Base-by-base conservation (phyloP, 164 flowering plant genomes). In the Magnolia sinica region DNA sequence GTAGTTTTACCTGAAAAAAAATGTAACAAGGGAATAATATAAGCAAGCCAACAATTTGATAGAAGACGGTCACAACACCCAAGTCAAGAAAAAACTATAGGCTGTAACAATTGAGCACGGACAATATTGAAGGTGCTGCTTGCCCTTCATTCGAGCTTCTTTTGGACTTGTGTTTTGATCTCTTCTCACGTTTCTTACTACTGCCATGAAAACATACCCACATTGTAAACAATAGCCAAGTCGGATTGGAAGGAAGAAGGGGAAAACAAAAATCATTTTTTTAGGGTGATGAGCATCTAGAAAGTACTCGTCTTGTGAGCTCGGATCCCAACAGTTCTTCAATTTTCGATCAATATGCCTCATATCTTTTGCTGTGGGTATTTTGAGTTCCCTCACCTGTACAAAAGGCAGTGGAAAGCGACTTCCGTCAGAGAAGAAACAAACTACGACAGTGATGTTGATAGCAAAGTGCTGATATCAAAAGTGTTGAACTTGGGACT, bases 291-390 rank as follows among this genome's bases (percentile, higher is more conserved):
- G 13, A 66, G 68, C 50, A 23, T 45, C 27, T 4, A 67, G 75
- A 65, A 68, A 14, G 73, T 50, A 94, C 99, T 92, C 94, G 73
- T 96, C 99, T 70, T 89, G 92, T 74, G 96, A 90, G 80, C 88
- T 82, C 31, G 91, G 93, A 76, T 93, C 97, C 86, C 87, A 85
- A 78, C 98, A 96, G 68, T 87, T 88, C 81, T 88, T 96, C 74
- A 96, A 91, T 82, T 96, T 96, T 79, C 97, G 88, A 73, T 93
- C 97, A 64, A 88, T 90, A 84, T 90, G 98, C 88, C 89, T 91
- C 89, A 96, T 87, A 81, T 96, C 97, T 79, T 88, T 89, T n/a
- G 90, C 88, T 31, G 95, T 78, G 24, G 92, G 96, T 74, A 85
- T 86, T 71, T 84, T 85, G 45, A 87, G 89, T 71, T 81, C 81